These are phyloP conservation scores for Artomyces pyxidatus DNA, from an alignment of 768 basidiomycete genomes.

Conservation along the genomic window DNA sequence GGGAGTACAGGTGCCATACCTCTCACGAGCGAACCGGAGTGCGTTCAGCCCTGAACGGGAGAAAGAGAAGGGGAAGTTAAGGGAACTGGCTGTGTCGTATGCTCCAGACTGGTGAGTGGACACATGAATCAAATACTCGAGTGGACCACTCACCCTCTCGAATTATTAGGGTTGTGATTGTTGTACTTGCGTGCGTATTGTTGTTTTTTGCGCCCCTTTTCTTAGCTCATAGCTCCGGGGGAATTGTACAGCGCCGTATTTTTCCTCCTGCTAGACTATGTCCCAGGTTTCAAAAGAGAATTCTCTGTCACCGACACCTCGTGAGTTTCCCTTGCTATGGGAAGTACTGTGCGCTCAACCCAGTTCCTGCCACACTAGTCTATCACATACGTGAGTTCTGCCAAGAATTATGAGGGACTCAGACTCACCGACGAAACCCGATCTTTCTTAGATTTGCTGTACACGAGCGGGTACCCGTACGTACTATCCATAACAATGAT, in stretches of 20 bases:
- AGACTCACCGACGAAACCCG: too few species aligned
- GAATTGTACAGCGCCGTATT: conserved; percentile 33
- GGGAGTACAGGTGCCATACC: too few species aligned
- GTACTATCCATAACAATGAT: conserved; percentile 15
- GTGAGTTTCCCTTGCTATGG: conserved; percentile 44
- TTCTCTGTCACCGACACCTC: conserved; percentile 77
- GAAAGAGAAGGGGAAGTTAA: too few species aligned
- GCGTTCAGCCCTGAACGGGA: too few species aligned
- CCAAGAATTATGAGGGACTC: too few species aligned
- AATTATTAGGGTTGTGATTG: conserved; percentile 56
- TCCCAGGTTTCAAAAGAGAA: conserved; percentile 65
- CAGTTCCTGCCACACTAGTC: conserved; percentile 20
- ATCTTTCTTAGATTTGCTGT: conserved; percentile 67
- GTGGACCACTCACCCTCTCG: not conserved
- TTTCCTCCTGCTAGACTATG: conserved; percentile 56
- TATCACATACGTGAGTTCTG: conserved; percentile 30
- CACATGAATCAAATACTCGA: not conserved
- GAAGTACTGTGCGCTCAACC: too few species aligned
- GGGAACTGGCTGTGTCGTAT: conserved; percentile 51
- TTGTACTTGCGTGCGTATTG: conserved; percentile 51
- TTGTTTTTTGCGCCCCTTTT: not conserved
- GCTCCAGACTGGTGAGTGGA: conserved; percentile 64
- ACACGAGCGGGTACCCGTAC: conserved; percentile 72
- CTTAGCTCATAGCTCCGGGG: not conserved
- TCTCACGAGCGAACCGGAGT: too few species aligned